Percentiles rank a stretch among this genome's conserved stretches.
These are phyloP conservation scores for Pseudoturritis turrita DNA, from an alignment of 345 rosid species.

Conservation along the genomic window DNA sequence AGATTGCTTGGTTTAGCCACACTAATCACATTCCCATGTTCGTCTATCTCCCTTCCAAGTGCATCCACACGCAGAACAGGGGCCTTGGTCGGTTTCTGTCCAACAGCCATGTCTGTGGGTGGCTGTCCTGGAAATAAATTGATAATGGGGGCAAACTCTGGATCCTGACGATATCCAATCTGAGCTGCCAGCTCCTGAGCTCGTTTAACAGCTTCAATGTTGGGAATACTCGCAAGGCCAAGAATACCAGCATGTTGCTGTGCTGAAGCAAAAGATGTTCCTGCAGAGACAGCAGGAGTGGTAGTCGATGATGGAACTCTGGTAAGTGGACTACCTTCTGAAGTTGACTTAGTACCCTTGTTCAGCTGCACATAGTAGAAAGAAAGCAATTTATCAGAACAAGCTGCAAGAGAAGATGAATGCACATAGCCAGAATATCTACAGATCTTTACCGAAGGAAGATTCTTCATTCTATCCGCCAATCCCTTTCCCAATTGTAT, in stretches of 20 bases:
- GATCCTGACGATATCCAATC: slow-evolving; percentile 86
- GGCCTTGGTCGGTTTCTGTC: slow-evolving; percentile 79
- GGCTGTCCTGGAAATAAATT: slow-evolving; percentile 72
- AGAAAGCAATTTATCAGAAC: neutral
- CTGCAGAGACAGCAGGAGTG: slow-evolving; percentile 29
- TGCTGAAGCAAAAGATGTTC: slow-evolving; percentile 31
- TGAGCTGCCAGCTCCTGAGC: slow-evolving; percentile 87
- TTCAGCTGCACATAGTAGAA: slow-evolving; percentile 46
- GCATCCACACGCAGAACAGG: slow-evolving; percentile 92
- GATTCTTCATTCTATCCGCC: slow-evolving; percentile 59
- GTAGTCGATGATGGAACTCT: slow-evolving; percentile 24
- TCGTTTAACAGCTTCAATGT: slow-evolving; percentile 81
- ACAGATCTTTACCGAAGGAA: slow-evolving; percentile 51
- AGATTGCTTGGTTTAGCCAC: slow-evolving; percentile 83
- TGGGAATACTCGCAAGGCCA: slow-evolving; percentile 41
- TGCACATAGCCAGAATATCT: neutral
- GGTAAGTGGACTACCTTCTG: slow-evolving; percentile 35
- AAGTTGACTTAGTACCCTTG: slow-evolving; percentile 38
- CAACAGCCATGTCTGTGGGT: slow-evolving; percentile 45
- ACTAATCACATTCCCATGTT: slow-evolving; percentile 83
- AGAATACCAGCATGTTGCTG: slow-evolving; percentile 36
- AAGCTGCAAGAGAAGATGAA: neutral
- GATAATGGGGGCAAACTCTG: slow-evolving; percentile 61
- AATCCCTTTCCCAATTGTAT: slow-evolving; percentile 68
- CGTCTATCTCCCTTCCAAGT: slow-evolving; percentile 95